phyloP scores from a whole-genome alignment of 2,329 filamentous ascomycete species.

The Sphaerostilbella broomeana region DNA sequence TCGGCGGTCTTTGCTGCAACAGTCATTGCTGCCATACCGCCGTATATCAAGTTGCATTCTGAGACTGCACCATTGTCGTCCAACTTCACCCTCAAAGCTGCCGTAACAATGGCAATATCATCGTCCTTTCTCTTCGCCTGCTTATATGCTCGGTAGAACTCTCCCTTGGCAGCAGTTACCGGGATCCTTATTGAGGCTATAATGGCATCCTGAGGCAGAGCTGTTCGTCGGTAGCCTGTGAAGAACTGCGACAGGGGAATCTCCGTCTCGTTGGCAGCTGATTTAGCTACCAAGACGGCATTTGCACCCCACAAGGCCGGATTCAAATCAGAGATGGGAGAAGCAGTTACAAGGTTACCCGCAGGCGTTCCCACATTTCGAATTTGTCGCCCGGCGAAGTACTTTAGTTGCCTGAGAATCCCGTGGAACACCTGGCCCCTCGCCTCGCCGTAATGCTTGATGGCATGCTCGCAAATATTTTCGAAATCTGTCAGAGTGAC shows the following conservation, averaged over 20 bases:
- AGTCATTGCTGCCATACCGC: conserved; percentile 90
- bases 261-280: conserved; percentile 63
- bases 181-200: conserved; percentile 87
- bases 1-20: conserved; percentile 77
- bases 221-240: conserved; percentile 81
- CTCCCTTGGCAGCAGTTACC: conserved; percentile 63
- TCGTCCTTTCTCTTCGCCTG: conserved; percentile 97
- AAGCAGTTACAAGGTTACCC: conserved; percentile 88
- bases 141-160: conserved; percentile 87
- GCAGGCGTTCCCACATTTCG: conserved; percentile 96
- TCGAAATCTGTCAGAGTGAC: conserved; percentile 89
- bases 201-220: conserved; percentile 72
- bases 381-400: conserved; percentile 92
- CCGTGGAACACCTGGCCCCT: conserved; percentile 78
- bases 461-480: conserved; percentile 70
- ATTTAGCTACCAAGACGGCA: conserved; percentile 74
- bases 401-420: conserved; percentile 87
- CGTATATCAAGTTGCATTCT: conserved; percentile 77
- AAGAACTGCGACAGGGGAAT: conserved; percentile 94
- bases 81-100: conserved; percentile 69
- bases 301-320: conserved; percentile 87
- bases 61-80: conserved; percentile 63
- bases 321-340: conserved; percentile 93
- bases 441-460: conserved; percentile 66
- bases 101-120: conserved; percentile 95